Percentiles rank a stretch among this genome's conserved stretches.
Conservation (phyloP, 164 flowering plant species). For the Aristolochia contorta region DNA sequence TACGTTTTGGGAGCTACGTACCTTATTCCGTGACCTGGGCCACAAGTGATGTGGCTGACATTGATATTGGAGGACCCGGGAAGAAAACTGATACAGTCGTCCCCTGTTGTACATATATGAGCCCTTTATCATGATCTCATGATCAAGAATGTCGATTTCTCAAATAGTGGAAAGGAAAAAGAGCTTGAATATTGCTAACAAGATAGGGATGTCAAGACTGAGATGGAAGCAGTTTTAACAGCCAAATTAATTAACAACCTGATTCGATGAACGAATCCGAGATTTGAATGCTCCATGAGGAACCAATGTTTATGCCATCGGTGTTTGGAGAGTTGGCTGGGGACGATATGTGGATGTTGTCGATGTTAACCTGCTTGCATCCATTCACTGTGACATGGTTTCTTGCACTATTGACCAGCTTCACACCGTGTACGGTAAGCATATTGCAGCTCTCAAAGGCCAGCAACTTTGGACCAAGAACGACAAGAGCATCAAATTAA, state of each 20-base stretch:
- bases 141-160: neutral
- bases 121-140: neutral
- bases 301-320: slow-evolving; percentile 5
- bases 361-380: neutral
- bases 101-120: neutral
- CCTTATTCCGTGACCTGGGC: slow-evolving; percentile 3
- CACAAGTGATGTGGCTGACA: neutral
- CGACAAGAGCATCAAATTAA: neutral
- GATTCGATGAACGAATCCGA: neutral
- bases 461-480: neutral
- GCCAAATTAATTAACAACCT: neutral
- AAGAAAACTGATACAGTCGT: slow-evolving; percentile 1
- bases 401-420: neutral
- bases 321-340: neutral
- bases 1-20: neutral
- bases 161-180: neutral
- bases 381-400: neutral
- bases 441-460: neutral
- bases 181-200: neutral
- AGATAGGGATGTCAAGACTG: neutral
- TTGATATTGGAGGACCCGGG: neutral
- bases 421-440: neutral
- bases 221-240: neutral
- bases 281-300: neutral
- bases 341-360: neutral